Evolutionary conservation across 345 rosid species (phyloP), one percentile per base, ranked within the genome.

Genomic region (Brassica napus): DNA sequence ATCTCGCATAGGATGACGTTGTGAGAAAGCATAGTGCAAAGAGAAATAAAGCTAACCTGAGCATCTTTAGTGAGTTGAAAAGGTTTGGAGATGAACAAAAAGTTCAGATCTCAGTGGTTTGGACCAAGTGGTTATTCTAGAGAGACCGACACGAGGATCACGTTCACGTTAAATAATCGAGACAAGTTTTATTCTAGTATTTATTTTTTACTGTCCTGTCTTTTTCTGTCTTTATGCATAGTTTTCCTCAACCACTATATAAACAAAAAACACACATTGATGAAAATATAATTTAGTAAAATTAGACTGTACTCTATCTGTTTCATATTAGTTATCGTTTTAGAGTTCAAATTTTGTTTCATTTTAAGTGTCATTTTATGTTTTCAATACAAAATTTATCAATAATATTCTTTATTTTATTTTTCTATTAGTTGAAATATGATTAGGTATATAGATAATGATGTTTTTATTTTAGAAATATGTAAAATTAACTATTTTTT

Each of bases 1-100:
- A 75, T 78, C 84, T 78, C 1, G 86, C 79, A 8, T 30, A 76
- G 2, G 83, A 72, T 49, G 74, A 57, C 2, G 69, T 8, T 14
- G 80, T 14, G 24, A 72, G 14, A 77, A 64, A 65, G 47, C 72
- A 75, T 65, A 80, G 24, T 12, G 69, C 26, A 64, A 76, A 7
- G 16, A 83, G 57, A 80, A 80, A 31, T 67, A 78, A 68, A 79
- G 71, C 6, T 61, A 76, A 44, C 65, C 77, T 81, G 44, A 42
- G 30, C 79, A 79, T 66, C 0, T 62, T 74, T 18, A 26, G 18
- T 49, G 1, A 55, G 24, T 55, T 73, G 69, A 47, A 67, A 79
- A 73, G 0, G 4, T 67, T 4, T 30, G 30, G 61, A 37, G 69
- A 67, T 67, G 64, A 73, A 34, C 28, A 18, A 24, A 44, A 72